Conservation (phyloP, 768 basidiomycete genomes). For the Lentinula sp. region DNA sequence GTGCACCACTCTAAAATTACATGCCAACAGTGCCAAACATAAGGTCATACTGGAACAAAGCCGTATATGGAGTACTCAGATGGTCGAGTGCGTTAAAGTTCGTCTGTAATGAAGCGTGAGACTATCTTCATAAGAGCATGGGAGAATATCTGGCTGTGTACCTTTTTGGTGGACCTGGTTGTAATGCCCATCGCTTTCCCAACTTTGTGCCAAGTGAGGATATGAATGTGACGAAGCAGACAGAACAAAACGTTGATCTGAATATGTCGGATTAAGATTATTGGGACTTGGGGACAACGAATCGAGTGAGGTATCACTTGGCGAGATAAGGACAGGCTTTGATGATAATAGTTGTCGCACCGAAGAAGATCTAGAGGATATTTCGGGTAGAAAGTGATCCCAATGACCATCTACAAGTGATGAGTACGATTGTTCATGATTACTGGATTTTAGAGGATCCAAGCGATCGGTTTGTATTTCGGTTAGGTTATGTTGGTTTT, state of each 20-base stretch:
- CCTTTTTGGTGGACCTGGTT: constrained; percentile 9
- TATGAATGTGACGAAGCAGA: constrained; percentile 8
- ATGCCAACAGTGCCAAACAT: background rate
- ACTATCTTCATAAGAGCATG: constrained; percentile 10
- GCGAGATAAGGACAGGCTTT: background rate
- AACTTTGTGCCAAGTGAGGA: constrained; percentile 25
- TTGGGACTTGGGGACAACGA: background rate
- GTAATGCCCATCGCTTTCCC: constrained; percentile 32
- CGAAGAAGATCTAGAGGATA: background rate
- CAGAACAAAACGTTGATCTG: background rate
- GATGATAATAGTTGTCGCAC: background rate
- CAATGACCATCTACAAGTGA: background rate
- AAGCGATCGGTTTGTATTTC: constrained; percentile 16
- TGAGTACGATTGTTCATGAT: constrained; percentile 6
- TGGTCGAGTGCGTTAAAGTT: constrained; percentile 20
- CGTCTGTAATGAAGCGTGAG: constrained; percentile 29
- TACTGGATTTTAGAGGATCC: constrained; percentile 17
- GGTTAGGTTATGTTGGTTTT: constrained; percentile 5
- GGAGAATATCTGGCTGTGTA: background rate
- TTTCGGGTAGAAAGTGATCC: background rate
- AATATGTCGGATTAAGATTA: background rate
- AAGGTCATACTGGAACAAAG: background rate
- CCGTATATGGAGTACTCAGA: background rate
- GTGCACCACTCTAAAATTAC: background rate
- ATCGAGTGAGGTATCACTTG: background rate